Conservation (phyloP, 768 basidiomycete species). For the Psilocybe cubensis region DNA sequence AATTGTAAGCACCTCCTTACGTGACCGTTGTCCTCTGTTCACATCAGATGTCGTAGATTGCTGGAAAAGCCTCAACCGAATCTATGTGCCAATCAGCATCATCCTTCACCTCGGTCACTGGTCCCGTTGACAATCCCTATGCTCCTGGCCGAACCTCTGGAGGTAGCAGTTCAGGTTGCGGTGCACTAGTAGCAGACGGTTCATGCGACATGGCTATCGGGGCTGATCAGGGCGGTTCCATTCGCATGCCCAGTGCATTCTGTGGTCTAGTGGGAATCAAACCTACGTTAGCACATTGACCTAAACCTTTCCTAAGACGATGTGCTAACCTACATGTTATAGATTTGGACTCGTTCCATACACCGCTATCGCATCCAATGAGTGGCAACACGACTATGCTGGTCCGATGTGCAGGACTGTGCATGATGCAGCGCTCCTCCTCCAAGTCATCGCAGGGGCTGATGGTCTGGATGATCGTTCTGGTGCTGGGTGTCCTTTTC, state of each 20-base stretch:
- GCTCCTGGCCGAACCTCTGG: slow-evolving; percentile 44
- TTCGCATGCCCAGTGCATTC: slow-evolving; percentile 45
- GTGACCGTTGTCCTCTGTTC: background rate
- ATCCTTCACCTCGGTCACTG: slow-evolving; percentile 27
- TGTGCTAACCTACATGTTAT: background rate
- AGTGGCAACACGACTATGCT: slow-evolving; percentile 42
- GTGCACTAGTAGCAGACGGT: slow-evolving; percentile 40
- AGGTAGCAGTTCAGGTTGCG: slow-evolving; percentile 48
- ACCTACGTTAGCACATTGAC: slow-evolving; percentile 17
- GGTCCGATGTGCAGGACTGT: slow-evolving; percentile 43
- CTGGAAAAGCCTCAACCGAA: slow-evolving; percentile 23
- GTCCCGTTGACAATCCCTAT: slow-evolving; percentile 47
- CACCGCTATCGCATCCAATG: slow-evolving; percentile 45
- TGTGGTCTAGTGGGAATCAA: slow-evolving; percentile 43
- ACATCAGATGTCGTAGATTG: slow-evolving; percentile 11
- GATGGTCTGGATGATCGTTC: slow-evolving; percentile 47
- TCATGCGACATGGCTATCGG: slow-evolving; percentile 49
- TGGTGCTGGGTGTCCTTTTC: slow-evolving; percentile 20
- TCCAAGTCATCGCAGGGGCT: slow-evolving; percentile 46
- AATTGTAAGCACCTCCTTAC: slow-evolving; percentile 13
- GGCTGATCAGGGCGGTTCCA: slow-evolving; percentile 50
- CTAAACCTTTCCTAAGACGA: background rate
- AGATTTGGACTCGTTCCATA: slow-evolving; percentile 49
- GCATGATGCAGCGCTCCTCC: slow-evolving; percentile 41
- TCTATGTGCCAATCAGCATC: slow-evolving; percentile 28